phyloP scores from a whole-genome alignment of 495 filamentous ascomycete species.

The Poronia punctata region DNA sequence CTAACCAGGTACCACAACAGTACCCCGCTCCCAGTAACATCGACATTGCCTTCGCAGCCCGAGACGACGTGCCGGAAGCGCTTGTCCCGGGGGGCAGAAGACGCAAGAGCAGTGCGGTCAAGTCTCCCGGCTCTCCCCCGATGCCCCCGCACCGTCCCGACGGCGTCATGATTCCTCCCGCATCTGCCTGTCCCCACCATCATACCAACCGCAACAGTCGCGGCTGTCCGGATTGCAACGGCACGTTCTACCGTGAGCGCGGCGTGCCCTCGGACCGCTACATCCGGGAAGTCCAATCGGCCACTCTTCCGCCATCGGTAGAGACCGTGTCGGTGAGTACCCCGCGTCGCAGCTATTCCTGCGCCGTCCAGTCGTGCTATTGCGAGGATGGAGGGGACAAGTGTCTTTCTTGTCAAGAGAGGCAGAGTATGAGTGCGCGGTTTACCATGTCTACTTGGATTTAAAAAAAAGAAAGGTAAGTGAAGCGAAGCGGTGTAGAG shows the following conservation, averaged over 20 bases:
- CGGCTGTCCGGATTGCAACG: not conserved
- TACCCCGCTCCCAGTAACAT: not conserved
- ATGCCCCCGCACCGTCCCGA: slow-evolving; percentile 3
- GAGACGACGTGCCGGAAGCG: not conserved
- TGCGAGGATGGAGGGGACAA: not conserved
- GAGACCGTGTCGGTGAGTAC: not conserved
- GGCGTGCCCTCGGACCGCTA: not conserved
- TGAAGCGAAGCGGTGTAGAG: too few relatives aligned
- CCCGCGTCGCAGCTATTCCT: not conserved
- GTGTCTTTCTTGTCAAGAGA: slow-evolving; percentile 2
- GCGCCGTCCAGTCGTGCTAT: slow-evolving; percentile 2
- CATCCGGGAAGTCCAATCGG: not conserved
- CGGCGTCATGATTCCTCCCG: not conserved
- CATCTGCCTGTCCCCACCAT: not conserved
- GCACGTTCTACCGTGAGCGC: slow-evolving; percentile 4
- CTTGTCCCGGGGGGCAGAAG: not conserved
- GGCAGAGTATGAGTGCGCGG: not conserved
- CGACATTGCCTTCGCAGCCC: not conserved
- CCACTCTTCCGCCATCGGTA: not conserved
- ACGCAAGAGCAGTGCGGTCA: not conserved
- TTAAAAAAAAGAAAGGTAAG: too few relatives aligned
- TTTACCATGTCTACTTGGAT: slow-evolving; percentile 3
- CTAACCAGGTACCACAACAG: not conserved
- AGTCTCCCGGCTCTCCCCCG: not conserved
- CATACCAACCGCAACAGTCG: not conserved